phyloP scores from a whole-genome alignment of 148 eudicot species.

The Chenopodium quinoa region DNA sequence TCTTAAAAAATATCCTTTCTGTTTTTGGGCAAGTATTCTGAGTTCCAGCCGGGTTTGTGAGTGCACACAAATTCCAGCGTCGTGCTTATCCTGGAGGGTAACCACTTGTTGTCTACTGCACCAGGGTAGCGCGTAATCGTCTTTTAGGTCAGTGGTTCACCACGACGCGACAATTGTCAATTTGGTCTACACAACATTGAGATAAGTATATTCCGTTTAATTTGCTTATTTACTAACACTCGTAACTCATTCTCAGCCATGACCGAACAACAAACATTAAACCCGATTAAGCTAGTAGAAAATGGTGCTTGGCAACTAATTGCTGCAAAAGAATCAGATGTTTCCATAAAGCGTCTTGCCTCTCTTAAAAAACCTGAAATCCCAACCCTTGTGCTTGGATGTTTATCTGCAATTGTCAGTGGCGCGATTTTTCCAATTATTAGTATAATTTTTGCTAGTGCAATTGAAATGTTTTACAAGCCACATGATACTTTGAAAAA shows the following conservation, averaged over 20 bases:
- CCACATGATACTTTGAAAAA: conserved; percentile 27
- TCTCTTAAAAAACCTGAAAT: conserved; percentile 39
- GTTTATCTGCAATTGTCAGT: conserved; percentile 26
- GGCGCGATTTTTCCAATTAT: conserved; percentile 32
- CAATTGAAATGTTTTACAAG: conserved; percentile 31
- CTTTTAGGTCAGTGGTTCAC: no score
- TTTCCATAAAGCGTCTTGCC: conserved; percentile 31
- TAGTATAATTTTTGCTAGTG: conserved; percentile 31
- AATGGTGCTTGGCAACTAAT: not conserved
- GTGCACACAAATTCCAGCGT: no score
- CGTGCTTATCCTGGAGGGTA: no score
- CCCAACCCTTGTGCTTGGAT: conserved; percentile 29
- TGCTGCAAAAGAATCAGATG: conserved; percentile 35
- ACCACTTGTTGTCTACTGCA: no score
- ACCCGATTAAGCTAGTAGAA: conserved; percentile 11
- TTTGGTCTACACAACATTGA: no score
- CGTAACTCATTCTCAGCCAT: conserved; percentile 31
- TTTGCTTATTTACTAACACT: no score
- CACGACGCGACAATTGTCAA: no score
- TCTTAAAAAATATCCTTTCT: no score
- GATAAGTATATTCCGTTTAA: no score
- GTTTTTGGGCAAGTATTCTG: no score
- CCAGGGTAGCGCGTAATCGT: no score
- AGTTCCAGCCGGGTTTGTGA: no score
- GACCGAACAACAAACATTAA: conserved; percentile 31